Conservation (phyloP, 2,329 filamentous ascomycete species). For the Venturia aucupariae region DNA sequence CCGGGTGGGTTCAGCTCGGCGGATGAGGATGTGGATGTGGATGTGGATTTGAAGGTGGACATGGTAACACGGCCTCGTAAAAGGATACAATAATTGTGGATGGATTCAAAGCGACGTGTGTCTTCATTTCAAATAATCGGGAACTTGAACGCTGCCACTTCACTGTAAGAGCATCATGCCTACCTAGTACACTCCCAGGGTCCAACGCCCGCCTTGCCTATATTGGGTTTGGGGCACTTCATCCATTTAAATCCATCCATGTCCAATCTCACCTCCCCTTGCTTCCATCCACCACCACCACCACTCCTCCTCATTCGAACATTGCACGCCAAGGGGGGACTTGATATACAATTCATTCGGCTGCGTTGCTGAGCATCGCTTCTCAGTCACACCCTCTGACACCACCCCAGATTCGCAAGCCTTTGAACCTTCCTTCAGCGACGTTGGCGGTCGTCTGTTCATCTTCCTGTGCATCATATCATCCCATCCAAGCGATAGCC, state of each 20-base stretch:
- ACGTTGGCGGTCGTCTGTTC: background rate
- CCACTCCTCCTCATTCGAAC: too few species aligned
- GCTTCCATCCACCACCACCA: background rate
- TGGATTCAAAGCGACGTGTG: background rate
- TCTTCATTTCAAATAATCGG: background rate
- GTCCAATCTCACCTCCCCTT: background rate
- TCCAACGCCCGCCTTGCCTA: background rate
- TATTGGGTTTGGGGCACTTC: too few species aligned
- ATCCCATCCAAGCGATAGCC: slow-evolving; percentile 15
- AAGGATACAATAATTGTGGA: background rate
- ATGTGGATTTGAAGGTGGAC: background rate
- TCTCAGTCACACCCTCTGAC: background rate
- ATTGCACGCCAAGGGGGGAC: too few species aligned
- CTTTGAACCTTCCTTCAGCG: too few species aligned
- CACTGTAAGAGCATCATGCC: background rate
- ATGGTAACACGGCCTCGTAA: too few species aligned
- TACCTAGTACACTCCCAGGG: background rate
- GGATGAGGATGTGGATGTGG: background rate
- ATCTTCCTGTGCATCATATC: background rate
- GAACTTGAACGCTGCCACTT: background rate
- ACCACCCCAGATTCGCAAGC: background rate
- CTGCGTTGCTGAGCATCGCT: too few species aligned
- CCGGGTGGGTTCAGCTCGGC: background rate
- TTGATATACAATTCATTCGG: too few species aligned
- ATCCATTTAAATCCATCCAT: background rate